Base-by-base conservation (phyloP, 2,329 filamentous ascomycete species). In the Fusarium stilboides region DNA sequence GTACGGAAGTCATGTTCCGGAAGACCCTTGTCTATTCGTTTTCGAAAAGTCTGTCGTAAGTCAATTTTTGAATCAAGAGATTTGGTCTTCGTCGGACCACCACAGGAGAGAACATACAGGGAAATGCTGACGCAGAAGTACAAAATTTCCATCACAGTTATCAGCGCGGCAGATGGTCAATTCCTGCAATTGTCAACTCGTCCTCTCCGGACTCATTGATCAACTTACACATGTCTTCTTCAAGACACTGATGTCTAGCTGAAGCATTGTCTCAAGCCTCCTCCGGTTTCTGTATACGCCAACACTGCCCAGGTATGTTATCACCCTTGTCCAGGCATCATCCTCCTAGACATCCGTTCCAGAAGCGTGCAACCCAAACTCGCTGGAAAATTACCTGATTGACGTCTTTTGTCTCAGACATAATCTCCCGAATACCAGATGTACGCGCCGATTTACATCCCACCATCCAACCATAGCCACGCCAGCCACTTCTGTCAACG, bases 401-500 rank as follows among this genome's bases (percentile, higher is more conserved):
- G 22, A 56, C 28, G 37, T 15, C 15, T 24, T 37, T 51, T 26
- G 17, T 36, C 13, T 26, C 0, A 28, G 13, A 53, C 47, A 47
- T 5, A 28, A 15, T 5, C 15, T 26, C 17, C 9, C 5, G 7
- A 31, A 28, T 12, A 22, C 19, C n/a, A 26, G 8, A 67, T 67
- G 64, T 56, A 43, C 6, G 37, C 47, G 8, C 40, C 57, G 8
- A 15, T 40, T 12, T 37, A 52, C 33, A 14, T 60, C 20, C 37
- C 45, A 12, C 28, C 42, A 4, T 31, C 40, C 17, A 39, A 36
- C 14, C 42, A 51, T 20, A 34, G 10, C 8, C 24, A 37, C 28
- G 37, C 22, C 14, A 40, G 46, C 33, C 33, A 49, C 22, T 8
- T 68, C 36, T 64, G 52, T 4, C 53, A 68, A 20, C 59, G 55